These are phyloP conservation scores for Spergularia bocconei DNA, from an alignment of 148 eudicot genomes.

Conservation along the genomic window DNA sequence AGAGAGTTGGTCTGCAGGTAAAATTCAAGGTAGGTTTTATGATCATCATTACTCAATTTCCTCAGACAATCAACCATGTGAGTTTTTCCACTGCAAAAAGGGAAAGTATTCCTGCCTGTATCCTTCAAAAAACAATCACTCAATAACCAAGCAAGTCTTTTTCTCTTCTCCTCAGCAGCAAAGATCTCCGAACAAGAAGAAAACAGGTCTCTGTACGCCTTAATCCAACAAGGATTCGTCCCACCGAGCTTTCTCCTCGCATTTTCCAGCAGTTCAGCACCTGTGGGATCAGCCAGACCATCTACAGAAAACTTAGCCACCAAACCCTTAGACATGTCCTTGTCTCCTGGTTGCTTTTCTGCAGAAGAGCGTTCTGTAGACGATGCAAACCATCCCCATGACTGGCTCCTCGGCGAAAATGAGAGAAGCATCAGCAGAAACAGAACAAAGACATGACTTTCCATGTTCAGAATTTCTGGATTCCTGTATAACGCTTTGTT, in stretches of 20 bases:
- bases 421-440: constrained; percentile 22
- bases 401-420: constrained; percentile 22
- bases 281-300: constrained; percentile 38
- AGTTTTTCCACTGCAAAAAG: constrained; percentile 47
- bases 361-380: constrained; percentile 12
- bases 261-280: constrained; percentile 37
- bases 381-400: constrained; percentile 40
- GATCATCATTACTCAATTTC: constrained; percentile 48
- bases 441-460: background rate
- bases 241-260: constrained; percentile 40
- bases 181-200: constrained; percentile 58
- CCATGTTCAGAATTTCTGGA: constrained; percentile 4
- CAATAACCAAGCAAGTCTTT: constrained; percentile 74
- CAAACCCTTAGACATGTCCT: constrained; percentile 5
- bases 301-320: constrained; percentile 58
- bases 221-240: constrained; percentile 55
- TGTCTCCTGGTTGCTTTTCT: constrained; percentile 5
- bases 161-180: constrained; percentile 57
- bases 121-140: constrained; percentile 75
- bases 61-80: constrained; percentile 51
- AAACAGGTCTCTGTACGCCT: constrained; percentile 54
- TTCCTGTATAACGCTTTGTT: too few species aligned
- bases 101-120: constrained; percentile 55
- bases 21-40: constrained; percentile 55
- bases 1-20: constrained; percentile 61